These are phyloP conservation scores for Myxozyma mucilagina DNA, from an alignment of 805 yeast genomes.

Conservation along the genomic window DNA sequence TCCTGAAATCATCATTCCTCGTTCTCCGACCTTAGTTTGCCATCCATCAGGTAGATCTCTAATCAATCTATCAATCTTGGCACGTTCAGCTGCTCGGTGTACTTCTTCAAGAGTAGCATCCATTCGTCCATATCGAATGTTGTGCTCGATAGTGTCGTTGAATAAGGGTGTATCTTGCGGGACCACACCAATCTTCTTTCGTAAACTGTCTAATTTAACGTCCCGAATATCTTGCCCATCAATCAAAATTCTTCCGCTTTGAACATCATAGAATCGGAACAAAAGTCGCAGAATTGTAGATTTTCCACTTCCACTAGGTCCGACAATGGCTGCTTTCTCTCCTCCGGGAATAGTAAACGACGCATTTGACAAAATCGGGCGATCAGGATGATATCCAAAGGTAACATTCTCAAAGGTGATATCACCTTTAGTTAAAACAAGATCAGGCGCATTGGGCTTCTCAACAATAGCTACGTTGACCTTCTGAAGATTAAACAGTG, in stretches of 20 bases:
- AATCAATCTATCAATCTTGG: slow-evolving; percentile 65
- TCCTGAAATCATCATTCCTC: slow-evolving; percentile 99
- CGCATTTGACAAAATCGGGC: slow-evolving; percentile 81
- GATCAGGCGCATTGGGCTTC: slow-evolving; percentile 60
- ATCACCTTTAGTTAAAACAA: slow-evolving; percentile 68
- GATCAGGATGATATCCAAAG: slow-evolving; percentile 85
- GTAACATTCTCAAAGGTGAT: slow-evolving; percentile 87
- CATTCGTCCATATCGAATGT: slow-evolving; percentile 81
- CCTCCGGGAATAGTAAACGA: slow-evolving; percentile 89
- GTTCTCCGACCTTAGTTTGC: slow-evolving; percentile 87
- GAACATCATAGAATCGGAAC: slow-evolving; percentile 86
- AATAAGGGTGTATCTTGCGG: slow-evolving; percentile 97
- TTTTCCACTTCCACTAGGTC: slow-evolving; percentile 95
- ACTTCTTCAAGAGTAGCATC: slow-evolving; percentile 75
- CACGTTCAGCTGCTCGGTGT: slow-evolving; percentile 59
- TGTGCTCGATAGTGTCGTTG: slow-evolving; percentile 85
- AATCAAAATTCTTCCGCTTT: slow-evolving; percentile 70
- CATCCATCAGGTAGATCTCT: slow-evolving; percentile 77
- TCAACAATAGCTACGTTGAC: slow-evolving; percentile 68
- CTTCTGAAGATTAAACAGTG: slow-evolving; percentile 80
- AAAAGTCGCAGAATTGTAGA: slow-evolving; percentile 82
- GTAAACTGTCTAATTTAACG: slow-evolving; percentile 70
- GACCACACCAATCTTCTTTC: slow-evolving; percentile 81
- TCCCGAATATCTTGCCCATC: slow-evolving; percentile 86
- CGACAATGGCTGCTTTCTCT: slow-evolving; percentile 87